Conservation (phyloP, 2,329 filamentous ascomycete species). For the Hypomyces perniciosus region DNA sequence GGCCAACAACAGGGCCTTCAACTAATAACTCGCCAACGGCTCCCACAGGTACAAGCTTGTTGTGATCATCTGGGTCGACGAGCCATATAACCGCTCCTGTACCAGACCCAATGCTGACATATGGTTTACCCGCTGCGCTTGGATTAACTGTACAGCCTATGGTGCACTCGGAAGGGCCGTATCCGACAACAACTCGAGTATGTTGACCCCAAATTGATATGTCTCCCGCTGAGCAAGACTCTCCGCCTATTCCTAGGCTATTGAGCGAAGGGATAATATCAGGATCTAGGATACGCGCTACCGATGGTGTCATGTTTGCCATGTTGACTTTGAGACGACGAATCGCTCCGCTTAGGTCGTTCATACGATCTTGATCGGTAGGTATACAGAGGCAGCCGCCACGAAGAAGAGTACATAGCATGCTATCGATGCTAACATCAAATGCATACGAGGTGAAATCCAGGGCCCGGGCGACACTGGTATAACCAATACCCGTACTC, state of each 20-base stretch:
- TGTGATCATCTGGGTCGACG: slow-evolving; percentile 41
- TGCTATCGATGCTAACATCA: slow-evolving; percentile 49
- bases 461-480: slow-evolving; percentile 36
- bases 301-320: slow-evolving; percentile 46
- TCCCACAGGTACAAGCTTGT: slow-evolving; percentile 42
- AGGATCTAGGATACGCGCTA: slow-evolving; percentile 40
- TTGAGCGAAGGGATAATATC: slow-evolving; percentile 41
- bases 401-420: slow-evolving; percentile 45
- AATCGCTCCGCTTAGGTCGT: slow-evolving; percentile 42
- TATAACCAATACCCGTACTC: slow-evolving; percentile 37
- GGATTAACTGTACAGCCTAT: slow-evolving; percentile 45
- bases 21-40: slow-evolving; percentile 48
- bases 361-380: slow-evolving; percentile 47
- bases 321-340: slow-evolving; percentile 40
- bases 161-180: slow-evolving; percentile 50
- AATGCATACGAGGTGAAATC: slow-evolving; percentile 50
- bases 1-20: slow-evolving; percentile 54
- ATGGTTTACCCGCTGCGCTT: slow-evolving; percentile 28
- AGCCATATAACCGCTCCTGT: slow-evolving; percentile 46
- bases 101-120: slow-evolving; percentile 37
- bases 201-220: slow-evolving; percentile 41
- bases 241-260: slow-evolving; percentile 44
- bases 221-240: slow-evolving; percentile 47
- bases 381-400: slow-evolving; percentile 49
- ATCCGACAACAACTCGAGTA: slow-evolving; percentile 45